Percentiles rank a stretch among this genome's conserved stretches.
phyloP scores from a whole-genome alignment of 1,139 yeast genomes.

The Debaryomyces coudertii region DNA sequence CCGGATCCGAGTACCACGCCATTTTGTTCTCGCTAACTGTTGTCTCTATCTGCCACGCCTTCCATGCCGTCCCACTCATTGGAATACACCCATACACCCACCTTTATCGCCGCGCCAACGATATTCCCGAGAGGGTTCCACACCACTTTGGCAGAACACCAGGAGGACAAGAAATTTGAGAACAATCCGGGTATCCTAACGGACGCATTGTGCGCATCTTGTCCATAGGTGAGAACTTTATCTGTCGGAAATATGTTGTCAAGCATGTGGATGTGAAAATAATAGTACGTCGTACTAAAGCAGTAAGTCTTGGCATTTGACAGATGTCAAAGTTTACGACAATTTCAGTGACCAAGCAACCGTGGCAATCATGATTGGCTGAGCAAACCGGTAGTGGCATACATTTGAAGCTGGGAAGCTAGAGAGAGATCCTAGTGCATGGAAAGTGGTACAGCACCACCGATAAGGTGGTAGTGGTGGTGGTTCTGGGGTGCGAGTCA shows the following conservation, averaged over 20 bases:
- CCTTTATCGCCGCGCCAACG: too few species aligned
- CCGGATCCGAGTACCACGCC: too few species aligned
- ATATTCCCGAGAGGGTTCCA: too few species aligned
- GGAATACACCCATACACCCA: too few species aligned
- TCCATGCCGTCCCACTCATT: too few species aligned
- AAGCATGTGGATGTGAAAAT: not conserved
- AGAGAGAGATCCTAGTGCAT: too few species aligned
- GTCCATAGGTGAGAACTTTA: not conserved
- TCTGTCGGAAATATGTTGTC: conserved; percentile 3
- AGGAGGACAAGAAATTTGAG: not conserved
- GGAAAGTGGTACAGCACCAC: too few species aligned
- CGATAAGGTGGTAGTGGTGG: not conserved
- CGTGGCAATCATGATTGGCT: not conserved
- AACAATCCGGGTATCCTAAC: not conserved
- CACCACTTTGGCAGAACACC: not conserved
- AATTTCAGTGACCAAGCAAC: not conserved
- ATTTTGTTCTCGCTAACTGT: too few species aligned
- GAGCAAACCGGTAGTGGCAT: too few species aligned
- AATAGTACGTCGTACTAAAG: not conserved
- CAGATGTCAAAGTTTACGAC: conserved; percentile 5
- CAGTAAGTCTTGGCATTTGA: conserved; percentile 4
- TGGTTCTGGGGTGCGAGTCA: not conserved
- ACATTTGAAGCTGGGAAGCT: too few species aligned
- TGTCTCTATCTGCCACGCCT: too few species aligned
- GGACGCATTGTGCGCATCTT: not conserved